Percentiles rank a stretch among this genome's conserved stretches.
Evolutionary conservation across 2,329 filamentous ascomycete species (phyloP).

Genomic region (Aspergillus spinulosporus): DNA sequence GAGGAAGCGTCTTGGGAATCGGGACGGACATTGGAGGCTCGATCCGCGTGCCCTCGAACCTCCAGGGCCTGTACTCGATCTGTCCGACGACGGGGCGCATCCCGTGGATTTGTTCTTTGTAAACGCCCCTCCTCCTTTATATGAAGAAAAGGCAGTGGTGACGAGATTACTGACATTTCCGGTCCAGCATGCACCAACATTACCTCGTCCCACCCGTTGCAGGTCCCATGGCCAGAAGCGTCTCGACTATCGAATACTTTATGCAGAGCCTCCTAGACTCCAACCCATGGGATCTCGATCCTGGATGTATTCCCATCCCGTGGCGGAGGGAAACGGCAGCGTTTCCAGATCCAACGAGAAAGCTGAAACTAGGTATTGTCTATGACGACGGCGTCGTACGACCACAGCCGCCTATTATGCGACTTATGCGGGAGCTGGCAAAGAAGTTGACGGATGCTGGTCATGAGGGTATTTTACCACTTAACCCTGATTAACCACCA

Average conservation of each 20-base stretch:
- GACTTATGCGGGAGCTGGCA: slow-evolving; percentile 54
- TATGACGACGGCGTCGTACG: slow-evolving; percentile 61
- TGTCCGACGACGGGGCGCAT: slow-evolving; percentile 34
- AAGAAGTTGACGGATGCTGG: slow-evolving; percentile 59
- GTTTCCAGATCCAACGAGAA: slow-evolving; percentile 32
- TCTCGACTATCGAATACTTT: slow-evolving; percentile 30
- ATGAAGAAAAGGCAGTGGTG: background rate
- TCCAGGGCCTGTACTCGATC: slow-evolving; percentile 52
- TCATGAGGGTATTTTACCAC: slow-evolving; percentile 41
- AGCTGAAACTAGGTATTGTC: slow-evolving; percentile 60
- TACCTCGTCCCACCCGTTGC: slow-evolving; percentile 32
- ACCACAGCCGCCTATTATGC: slow-evolving; percentile 59
- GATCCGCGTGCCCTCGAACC: slow-evolving; percentile 53
- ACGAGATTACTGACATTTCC: slow-evolving; percentile 30
- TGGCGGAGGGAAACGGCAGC: slow-evolving; percentile 28
- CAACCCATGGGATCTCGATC: slow-evolving; percentile 37
- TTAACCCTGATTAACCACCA: background rate
- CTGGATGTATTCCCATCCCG: slow-evolving; percentile 40
- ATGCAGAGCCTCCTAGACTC: slow-evolving; percentile 28
- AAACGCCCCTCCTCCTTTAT: background rate
- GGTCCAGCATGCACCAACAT: slow-evolving; percentile 38
- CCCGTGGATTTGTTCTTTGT: slow-evolving; percentile 30
- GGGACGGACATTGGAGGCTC: slow-evolving; percentile 58
- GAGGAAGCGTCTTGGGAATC: slow-evolving; percentile 52
- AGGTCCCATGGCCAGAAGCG: slow-evolving; percentile 28